A percentile compares a stretch with the other conserved stretches of the same genome.
phyloP scores from a whole-genome alignment of 2,329 filamentous ascomycete species.

The Aaosphaeria pasadenensis region DNA sequence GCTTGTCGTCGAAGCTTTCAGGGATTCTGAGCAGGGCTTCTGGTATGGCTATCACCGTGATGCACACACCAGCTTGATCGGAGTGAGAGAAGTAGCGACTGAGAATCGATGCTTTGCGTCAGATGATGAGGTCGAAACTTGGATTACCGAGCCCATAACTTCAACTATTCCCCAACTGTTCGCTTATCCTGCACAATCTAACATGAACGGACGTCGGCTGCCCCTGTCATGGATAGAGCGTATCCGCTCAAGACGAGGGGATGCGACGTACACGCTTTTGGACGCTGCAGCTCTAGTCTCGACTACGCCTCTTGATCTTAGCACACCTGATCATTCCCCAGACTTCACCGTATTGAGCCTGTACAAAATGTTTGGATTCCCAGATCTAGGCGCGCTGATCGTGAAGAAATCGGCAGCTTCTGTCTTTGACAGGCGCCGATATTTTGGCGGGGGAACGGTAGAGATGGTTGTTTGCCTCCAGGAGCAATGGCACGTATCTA shows the following conservation, averaged over 20 bases:
- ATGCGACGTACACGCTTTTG: slow-evolving; percentile 63
- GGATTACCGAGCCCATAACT: slow-evolving; percentile 50
- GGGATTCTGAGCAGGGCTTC: slow-evolving; percentile 68
- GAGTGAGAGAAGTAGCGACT: slow-evolving; percentile 67
- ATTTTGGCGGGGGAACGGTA: slow-evolving; percentile 93
- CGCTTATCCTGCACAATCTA: slow-evolving; percentile 87
- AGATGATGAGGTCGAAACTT: slow-evolving; percentile 61
- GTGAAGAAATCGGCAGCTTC: slow-evolving; percentile 68
- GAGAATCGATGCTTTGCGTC: slow-evolving; percentile 64
- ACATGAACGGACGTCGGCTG: slow-evolving; percentile 79
- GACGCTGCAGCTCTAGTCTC: slow-evolving; percentile 82
- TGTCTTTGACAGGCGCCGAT: slow-evolving; percentile 65
- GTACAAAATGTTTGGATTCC: slow-evolving; percentile 98
- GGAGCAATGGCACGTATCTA: slow-evolving; percentile 79
- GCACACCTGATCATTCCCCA: slow-evolving; percentile 59
- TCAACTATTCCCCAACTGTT: slow-evolving; percentile 52
- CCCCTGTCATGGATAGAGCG: slow-evolving; percentile 65
- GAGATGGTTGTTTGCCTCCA: slow-evolving; percentile 79
- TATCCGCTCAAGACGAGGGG: slow-evolving; percentile 42
- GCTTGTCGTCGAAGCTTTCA: slow-evolving; percentile 74
- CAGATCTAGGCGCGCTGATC: slow-evolving; percentile 82
- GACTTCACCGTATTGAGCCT: slow-evolving; percentile 88
- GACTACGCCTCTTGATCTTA: slow-evolving; percentile 72
- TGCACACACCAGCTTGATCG: slow-evolving; percentile 83
- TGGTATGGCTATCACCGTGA: slow-evolving; percentile 80